Percentiles rank a stretch among this genome's conserved stretches.
phyloP scores from a whole-genome alignment of 345 rosid species.

The Citrus inodora region DNA sequence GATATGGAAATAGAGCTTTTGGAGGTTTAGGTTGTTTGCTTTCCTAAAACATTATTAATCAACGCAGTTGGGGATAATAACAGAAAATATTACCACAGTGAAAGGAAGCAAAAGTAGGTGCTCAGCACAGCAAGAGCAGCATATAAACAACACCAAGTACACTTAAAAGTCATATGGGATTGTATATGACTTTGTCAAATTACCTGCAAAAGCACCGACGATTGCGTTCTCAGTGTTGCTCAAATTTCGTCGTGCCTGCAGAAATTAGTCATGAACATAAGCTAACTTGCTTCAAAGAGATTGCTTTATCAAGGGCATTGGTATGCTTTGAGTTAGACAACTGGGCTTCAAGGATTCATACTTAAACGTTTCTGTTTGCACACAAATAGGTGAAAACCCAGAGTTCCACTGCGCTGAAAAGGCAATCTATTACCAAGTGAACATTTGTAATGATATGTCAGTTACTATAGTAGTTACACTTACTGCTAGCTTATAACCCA shows the following conservation, averaged over 20 bases:
- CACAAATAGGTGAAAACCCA: neutral
- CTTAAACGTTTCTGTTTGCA: neutral
- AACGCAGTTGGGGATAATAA: neutral
- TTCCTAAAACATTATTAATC: neutral
- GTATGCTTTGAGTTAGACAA: neutral
- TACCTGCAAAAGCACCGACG: constrained; percentile 89
- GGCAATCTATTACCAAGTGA: neutral
- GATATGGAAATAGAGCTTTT: neutral
- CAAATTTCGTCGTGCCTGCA: constrained; percentile 75
- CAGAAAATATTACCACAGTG: neutral
- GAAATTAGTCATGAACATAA: neutral
- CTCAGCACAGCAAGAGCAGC: neutral
- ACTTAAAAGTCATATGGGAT: neutral
- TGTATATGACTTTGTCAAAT: no score
- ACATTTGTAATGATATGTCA: neutral
- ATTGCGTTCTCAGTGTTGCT: constrained; percentile 80
- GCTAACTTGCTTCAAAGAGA: neutral
- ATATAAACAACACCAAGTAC: neutral
- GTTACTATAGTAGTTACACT: constrained; percentile 10
- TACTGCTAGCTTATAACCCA: constrained; percentile 82
- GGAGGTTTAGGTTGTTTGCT: neutral
- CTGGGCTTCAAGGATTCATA: neutral
- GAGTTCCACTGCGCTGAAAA: neutral
- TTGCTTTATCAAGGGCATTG: neutral
- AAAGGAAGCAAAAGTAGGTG: neutral